A percentile compares a stretch with the other conserved stretches of the same genome.
phyloP scores from a whole-genome alignment of 116 monocot species.

The Papilionanthe hybrid region DNA sequence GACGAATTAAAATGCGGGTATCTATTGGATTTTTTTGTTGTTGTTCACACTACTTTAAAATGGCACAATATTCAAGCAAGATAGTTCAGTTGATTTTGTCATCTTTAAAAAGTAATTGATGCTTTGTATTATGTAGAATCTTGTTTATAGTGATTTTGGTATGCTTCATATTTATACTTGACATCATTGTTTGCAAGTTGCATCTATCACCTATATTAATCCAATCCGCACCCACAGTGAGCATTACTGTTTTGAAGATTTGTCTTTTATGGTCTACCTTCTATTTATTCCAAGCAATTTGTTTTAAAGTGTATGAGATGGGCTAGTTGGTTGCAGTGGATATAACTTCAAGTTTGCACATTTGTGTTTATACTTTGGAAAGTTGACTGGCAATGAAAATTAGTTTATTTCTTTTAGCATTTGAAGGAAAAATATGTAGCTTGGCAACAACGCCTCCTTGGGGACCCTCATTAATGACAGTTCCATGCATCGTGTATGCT shows the following conservation, averaged over 20 bases:
- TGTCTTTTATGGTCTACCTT: background rate
- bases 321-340: background rate
- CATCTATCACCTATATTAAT: background rate
- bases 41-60: background rate
- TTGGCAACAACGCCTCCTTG: background rate
- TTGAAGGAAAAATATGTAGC: background rate
- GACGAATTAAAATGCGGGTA: slow-evolving; percentile 76
- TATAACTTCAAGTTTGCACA: background rate
- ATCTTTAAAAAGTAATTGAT: background rate
- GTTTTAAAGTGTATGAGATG: background rate
- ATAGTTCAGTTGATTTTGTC: background rate
- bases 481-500: too few species aligned
- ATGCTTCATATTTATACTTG: background rate
- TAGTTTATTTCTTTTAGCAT: background rate
- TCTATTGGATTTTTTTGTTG: slow-evolving; percentile 7
- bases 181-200: background rate
- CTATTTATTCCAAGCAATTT: background rate
- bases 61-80: slow-evolving; percentile 5
- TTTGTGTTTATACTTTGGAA: background rate
- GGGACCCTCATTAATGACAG: too few species aligned
- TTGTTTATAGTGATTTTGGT: background rate
- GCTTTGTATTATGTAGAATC: background rate
- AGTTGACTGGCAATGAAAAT: background rate
- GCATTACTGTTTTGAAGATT: background rate
- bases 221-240: background rate